phyloP scores from a whole-genome alignment of 2,329 filamentous ascomycete genomes.

The Orbilia oligospora region DNA sequence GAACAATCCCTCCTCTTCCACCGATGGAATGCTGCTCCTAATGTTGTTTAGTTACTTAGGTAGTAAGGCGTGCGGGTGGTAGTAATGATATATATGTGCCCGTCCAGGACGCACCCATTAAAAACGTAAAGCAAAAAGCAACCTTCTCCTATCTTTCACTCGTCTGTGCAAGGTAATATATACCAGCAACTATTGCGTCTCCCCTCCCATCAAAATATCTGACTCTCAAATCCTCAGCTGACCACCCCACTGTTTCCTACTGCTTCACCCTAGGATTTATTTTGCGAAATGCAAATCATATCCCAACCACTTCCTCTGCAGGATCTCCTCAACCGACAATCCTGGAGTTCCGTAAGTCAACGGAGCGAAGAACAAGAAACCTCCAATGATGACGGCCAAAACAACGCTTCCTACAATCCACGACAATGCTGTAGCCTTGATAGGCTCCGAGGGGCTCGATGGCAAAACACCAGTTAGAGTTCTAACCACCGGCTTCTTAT shows the following conservation, averaged over 20 bases:
- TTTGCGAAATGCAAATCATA: conserved; percentile 99
- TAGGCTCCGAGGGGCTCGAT: conserved; percentile 45
- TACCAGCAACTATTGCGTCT: background rate
- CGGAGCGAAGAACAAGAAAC: conserved; percentile 88
- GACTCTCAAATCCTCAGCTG: background rate
- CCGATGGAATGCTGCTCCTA: background rate
- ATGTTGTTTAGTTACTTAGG: background rate
- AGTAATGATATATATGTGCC: conserved; percentile 29
- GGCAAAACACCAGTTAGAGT: conserved; percentile 65
- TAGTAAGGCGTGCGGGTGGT: background rate
- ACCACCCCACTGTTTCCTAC: background rate
- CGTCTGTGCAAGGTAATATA: background rate
- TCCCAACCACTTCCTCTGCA: conserved; percentile 91
- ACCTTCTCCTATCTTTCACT: background rate
- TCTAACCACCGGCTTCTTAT: conserved; percentile 66
- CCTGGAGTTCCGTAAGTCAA: conserved; percentile 96
- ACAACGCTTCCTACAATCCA: conserved; percentile 86
- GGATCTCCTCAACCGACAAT: conserved; percentile 81
- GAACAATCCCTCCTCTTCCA: background rate
- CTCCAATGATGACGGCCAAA: conserved; percentile 78
- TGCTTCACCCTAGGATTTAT: conserved; percentile 70
- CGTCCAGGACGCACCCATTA: conserved; percentile 2
- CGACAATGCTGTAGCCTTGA: conserved; percentile 64
- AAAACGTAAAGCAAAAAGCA: background rate
- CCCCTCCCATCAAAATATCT: too few relatives aligned